Evolutionary conservation across 306 rosid genomes (phyloP).

Genomic region (Quercus gilva): DNA sequence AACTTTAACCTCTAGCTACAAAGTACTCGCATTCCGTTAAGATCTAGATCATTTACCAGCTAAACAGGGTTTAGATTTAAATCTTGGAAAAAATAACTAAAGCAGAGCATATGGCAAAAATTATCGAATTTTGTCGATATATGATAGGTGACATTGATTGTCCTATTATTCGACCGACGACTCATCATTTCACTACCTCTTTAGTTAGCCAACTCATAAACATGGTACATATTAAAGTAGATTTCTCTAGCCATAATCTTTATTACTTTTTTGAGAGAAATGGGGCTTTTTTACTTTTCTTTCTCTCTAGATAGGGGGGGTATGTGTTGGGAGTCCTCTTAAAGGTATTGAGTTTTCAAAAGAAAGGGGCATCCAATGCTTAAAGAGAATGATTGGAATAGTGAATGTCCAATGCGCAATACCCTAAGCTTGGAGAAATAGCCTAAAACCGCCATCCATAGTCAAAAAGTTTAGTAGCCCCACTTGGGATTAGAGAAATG

Average conservation of each 20-base stretch:
- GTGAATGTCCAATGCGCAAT: neutral
- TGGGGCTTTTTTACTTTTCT: slow-evolving; percentile 37
- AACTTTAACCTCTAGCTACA: neutral
- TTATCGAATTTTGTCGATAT: neutral
- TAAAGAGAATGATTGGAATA: slow-evolving; percentile 29
- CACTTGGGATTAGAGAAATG: slow-evolving; percentile 2
- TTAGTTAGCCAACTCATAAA: slow-evolving; percentile 15
- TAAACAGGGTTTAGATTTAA: neutral
- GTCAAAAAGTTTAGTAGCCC: slow-evolving; percentile 14
- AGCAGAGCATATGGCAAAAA: neutral
- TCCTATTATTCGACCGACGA: neutral
- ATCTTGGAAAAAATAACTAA: too few relatives aligned
- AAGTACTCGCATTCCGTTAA: neutral
- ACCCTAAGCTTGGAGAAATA: neutral
- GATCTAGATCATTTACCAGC: neutral
- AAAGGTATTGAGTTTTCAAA: slow-evolving; percentile 23
- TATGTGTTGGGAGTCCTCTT: slow-evolving; percentile 29
- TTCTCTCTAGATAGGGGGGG: slow-evolving; percentile 27
- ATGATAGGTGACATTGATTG: neutral
- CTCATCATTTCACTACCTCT: slow-evolving; percentile 8
- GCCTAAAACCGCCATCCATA: slow-evolving; percentile 22
- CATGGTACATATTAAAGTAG: neutral
- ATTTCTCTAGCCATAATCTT: slow-evolving; percentile 6
- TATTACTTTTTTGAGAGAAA: slow-evolving; percentile 26
- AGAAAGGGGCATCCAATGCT: slow-evolving; percentile 52